Base-by-base conservation (phyloP, 2,329 filamentous ascomycete genomes). In the Colletotrichum sp. region DNA sequence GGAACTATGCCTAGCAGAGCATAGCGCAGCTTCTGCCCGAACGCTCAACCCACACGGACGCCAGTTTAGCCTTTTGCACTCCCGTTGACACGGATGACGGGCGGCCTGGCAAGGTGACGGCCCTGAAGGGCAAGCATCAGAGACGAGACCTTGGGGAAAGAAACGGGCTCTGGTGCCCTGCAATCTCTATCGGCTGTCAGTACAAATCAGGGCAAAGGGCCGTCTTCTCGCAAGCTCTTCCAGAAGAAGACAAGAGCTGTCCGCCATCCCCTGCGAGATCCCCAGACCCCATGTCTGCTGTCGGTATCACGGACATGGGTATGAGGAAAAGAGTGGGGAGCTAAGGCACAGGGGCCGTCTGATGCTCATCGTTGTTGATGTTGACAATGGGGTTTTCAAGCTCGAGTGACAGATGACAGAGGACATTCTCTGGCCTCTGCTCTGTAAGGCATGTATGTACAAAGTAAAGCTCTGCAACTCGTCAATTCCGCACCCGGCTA, bases 201-300 rank as follows among this genome's bases (percentile, higher is more conserved):
- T 74, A 36, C 65, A 36, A 30, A 74, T 74, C 65, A 12, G 71
- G 74, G 36, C 24, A 70, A 67, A 64, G 64, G 57, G 57, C 71
- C 72, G 75, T 67, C 18, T n/a, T 57, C 57, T 79, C 78, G 79
- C 79, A 80, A 79, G 70, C 76, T 71, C 68, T 77, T 59, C 77
- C 77, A 9, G 64, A 79, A 74, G 15, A 65, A 66, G 71, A 74
- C 21, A 70, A 64, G 55, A 75, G 55, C 65, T 74, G 65, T 21
- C 59, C 73, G 24, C n/a, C 32, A n/a, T 8, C 68, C 76, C 71
- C 71, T 75, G 71, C 28, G 48, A 74, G 64, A 76, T 74, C 28
- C 71, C 59, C 65, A 66, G 59, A 55, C 59, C 55, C 74, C 63
- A 64, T 72, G 69, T 48, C 63, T 67, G 69, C 43, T 72, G 16